These are phyloP conservation scores for Proliferodiscus dingleyae DNA, from an alignment of 2,329 filamentous ascomycete species.

Conservation along the genomic window DNA sequence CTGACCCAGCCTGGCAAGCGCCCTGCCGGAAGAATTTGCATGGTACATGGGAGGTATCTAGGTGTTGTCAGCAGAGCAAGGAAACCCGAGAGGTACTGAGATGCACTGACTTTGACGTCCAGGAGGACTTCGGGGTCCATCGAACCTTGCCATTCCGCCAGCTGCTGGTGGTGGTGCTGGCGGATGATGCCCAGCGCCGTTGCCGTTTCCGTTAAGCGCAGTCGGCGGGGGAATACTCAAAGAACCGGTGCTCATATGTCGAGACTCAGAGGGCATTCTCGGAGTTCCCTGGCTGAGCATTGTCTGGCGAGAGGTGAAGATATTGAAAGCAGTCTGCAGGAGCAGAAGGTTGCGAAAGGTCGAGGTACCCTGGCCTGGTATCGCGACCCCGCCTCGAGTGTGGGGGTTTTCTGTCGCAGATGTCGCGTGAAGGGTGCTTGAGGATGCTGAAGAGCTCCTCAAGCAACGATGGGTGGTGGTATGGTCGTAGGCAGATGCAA, in stretches of 20 bases:
- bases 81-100: background rate
- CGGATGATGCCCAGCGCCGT: slow-evolving; percentile 3
- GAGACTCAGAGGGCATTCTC: slow-evolving; percentile 41
- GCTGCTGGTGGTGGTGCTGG: slow-evolving; percentile 46
- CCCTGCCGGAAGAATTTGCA: slow-evolving; percentile 99
- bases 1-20: slow-evolving; percentile 90
- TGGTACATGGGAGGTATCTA: slow-evolving; percentile 93
- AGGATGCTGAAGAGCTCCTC: background rate
- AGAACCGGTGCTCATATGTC: slow-evolving; percentile 54
- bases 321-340: background rate
- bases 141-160: slow-evolving; percentile 42
- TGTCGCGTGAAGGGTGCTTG: slow-evolving; percentile 11
- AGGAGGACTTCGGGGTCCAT: slow-evolving; percentile 58
- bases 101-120: slow-evolving; percentile 44
- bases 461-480: background rate
- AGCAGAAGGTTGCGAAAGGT: slow-evolving; percentile 4
- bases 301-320: background rate
- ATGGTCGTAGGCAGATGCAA: background rate
- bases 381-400: slow-evolving; percentile 24
- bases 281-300: slow-evolving; percentile 21
- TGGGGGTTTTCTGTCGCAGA: slow-evolving; percentile 17
- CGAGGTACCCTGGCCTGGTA: slow-evolving; percentile 3
- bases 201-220: slow-evolving; percentile 18
- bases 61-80: slow-evolving; percentile 11
- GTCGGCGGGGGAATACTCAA: slow-evolving; percentile 25